Percentiles rank a stretch among this genome's conserved stretches.
Evolutionary conservation across 176 grass and related monocot species (phyloP).

Genomic region (Oryza australiensis): DNA sequence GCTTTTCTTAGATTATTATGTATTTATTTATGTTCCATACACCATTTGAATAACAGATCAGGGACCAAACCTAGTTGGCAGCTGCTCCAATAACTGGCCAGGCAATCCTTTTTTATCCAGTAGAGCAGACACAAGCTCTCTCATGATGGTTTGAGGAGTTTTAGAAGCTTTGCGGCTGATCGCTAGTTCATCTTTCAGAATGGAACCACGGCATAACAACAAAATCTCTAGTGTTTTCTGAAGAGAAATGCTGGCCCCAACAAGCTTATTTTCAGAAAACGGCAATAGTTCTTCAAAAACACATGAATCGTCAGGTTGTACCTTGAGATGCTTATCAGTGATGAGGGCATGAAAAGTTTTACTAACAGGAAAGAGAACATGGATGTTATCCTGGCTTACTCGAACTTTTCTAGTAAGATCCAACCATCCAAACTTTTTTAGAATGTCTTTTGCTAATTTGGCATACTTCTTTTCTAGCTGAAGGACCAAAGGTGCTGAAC

Average conservation of each 20-base stretch:
- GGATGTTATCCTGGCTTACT: slow-evolving; percentile 52
- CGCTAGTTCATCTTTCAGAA: slow-evolving; percentile 67
- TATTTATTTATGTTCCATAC: background rate
- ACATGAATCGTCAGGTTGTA: slow-evolving; percentile 34
- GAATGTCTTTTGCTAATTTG: slow-evolving; percentile 79
- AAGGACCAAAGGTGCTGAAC: slow-evolving; percentile 45
- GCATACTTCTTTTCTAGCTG: slow-evolving; percentile 75
- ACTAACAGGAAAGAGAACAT: slow-evolving; percentile 72
- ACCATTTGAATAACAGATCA: background rate
- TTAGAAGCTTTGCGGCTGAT: slow-evolving; percentile 57
- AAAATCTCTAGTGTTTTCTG: slow-evolving; percentile 56
- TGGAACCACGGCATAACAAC: slow-evolving; percentile 47
- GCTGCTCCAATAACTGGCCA: slow-evolving; percentile 61
- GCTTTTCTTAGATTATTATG: slow-evolving; percentile 19
- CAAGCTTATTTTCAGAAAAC: slow-evolving; percentile 42
- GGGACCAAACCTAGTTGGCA: slow-evolving; percentile 77
- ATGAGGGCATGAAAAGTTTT: slow-evolving; percentile 49
- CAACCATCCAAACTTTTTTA: slow-evolving; percentile 85
- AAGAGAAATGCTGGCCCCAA: slow-evolving; percentile 33
- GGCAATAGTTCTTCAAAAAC: slow-evolving; percentile 25
- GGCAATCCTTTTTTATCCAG: slow-evolving; percentile 63
- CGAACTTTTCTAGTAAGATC: slow-evolving; percentile 86
- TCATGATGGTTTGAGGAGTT: slow-evolving; percentile 76
- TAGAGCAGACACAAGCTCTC: slow-evolving; percentile 66
- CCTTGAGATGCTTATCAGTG: slow-evolving; percentile 37